Evolutionary conservation across 106 monocot genomes (phyloP).

Genomic region (Apostasia shenzhenica): DNA sequence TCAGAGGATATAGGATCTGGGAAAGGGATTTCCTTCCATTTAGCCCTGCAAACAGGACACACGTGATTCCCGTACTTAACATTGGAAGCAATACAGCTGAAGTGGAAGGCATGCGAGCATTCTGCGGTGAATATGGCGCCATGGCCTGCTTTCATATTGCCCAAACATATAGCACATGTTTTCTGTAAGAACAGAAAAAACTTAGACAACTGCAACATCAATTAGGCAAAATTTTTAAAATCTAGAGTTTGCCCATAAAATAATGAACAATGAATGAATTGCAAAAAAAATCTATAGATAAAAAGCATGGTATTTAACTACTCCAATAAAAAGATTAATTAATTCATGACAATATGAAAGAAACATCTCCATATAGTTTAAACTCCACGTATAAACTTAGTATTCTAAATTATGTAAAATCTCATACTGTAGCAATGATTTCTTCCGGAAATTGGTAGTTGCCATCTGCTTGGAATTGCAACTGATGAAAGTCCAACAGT

Average conservation of each 20-base stretch:
- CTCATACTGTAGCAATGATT: too few relatives aligned
- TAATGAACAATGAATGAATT: too few relatives aligned
- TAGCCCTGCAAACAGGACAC: conserved; percentile 82
- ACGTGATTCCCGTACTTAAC: conserved; percentile 70
- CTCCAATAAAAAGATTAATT: too few relatives aligned
- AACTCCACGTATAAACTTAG: too few relatives aligned
- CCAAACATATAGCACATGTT: conserved; percentile 80
- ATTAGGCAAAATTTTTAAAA: neutral
- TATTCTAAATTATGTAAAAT: too few relatives aligned
- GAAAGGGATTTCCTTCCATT: conserved; percentile 91
- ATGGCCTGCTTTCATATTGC: conserved; percentile 72
- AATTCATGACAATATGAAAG: too few relatives aligned
- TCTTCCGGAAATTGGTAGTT: too few relatives aligned
- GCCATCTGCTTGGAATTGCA: too few relatives aligned
- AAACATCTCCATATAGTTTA: too few relatives aligned
- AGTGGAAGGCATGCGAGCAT: conserved; percentile 88
- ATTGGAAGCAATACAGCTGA: conserved; percentile 81
- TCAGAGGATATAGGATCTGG: conserved; percentile 35
- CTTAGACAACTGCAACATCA: neutral
- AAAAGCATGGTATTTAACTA: too few relatives aligned
- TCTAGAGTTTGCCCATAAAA: neutral
- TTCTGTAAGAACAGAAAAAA: conserved; percentile 29
- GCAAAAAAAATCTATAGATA: too few relatives aligned
- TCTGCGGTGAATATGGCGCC: conserved; percentile 93
- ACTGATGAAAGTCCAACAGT: too few relatives aligned